Percentiles rank a stretch among this genome's conserved stretches.
Evolutionary conservation across 163 green algal genomes (phyloP).

Genomic region (Chlorella variabilis): DNA sequence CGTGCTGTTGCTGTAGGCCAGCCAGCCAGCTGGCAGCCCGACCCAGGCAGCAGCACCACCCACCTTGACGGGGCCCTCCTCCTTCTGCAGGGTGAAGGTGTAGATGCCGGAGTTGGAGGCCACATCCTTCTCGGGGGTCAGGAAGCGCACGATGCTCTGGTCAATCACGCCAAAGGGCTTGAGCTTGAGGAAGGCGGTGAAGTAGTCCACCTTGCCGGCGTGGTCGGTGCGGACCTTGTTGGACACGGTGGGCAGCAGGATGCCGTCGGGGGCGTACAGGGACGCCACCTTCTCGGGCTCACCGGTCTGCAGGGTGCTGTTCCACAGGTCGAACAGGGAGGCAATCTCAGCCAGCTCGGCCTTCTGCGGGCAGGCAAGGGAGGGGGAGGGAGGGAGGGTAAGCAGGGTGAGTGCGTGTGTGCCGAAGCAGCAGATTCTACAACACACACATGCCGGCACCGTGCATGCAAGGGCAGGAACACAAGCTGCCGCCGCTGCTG

Average conservation of each 20-base stretch:
- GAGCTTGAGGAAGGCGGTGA: slow-evolving; percentile 4
- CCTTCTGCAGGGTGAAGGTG: slow-evolving; percentile 1
- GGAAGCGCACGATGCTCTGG: slow-evolving; percentile 14
- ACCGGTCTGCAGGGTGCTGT: not conserved
- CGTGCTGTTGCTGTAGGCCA: not conserved
- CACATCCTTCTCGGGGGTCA: slow-evolving; percentile 13
- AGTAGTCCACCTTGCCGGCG: slow-evolving; percentile 10
- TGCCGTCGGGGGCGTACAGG: not conserved
- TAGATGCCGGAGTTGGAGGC: slow-evolving; percentile 8
- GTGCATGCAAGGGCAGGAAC: too few relatives aligned
- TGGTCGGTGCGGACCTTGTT: slow-evolving; percentile 9
- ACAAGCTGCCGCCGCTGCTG: too few relatives aligned
- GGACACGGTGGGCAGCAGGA: slow-evolving; percentile 7
- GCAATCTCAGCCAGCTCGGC: slow-evolving; percentile 6
- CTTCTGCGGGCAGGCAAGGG: not conserved
- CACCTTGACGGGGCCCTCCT: not conserved
- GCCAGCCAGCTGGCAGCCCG: not conserved
- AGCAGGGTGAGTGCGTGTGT: too few relatives aligned
- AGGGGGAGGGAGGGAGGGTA: not conserved
- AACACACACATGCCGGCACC: too few relatives aligned
- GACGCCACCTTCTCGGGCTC: not conserved
- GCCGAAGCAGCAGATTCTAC: too few relatives aligned
- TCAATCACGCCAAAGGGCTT: slow-evolving; percentile 7
- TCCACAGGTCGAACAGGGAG: slow-evolving; percentile 1
- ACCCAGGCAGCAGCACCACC: not conserved